Evolutionary conservation across 257 asterid genomes (phyloP).

Genomic region (Thymus mandschuricus): DNA sequence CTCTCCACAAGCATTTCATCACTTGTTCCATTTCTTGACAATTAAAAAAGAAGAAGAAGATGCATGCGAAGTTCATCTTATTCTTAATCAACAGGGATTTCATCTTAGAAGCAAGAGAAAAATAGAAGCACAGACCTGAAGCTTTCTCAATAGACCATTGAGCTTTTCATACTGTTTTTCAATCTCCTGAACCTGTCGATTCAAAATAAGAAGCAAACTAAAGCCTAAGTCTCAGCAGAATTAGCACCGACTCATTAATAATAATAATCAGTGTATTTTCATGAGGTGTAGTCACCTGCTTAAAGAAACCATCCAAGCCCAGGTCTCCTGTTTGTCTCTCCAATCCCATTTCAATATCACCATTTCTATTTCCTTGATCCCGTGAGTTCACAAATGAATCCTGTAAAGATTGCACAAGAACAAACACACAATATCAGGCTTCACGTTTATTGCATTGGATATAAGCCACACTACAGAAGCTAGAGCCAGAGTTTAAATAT

Average conservation of each 20-base stretch:
- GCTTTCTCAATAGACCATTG: conserved; percentile 76
- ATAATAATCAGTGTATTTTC: conserved; percentile 15
- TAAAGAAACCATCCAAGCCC: conserved; percentile 85
- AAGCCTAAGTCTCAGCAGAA: conserved; percentile 24
- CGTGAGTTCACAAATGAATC: conserved; percentile 68
- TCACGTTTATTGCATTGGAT: not conserved
- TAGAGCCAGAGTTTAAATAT: conserved; percentile 1
- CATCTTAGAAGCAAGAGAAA: conserved; percentile 12
- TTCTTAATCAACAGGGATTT: conserved; percentile 14
- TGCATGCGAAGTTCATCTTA: conserved; percentile 1
- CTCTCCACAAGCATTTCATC: too few species aligned
- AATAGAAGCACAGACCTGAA: conserved; percentile 63
- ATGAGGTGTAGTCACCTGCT: conserved; percentile 61
- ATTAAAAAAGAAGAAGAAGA: not conserved
- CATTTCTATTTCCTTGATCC: conserved; percentile 59
- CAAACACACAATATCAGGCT: conserved; percentile 12
- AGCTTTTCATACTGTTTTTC: conserved; percentile 89
- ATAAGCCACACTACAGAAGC: not conserved
- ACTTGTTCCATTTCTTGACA: too few species aligned
- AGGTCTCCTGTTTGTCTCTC: conserved; percentile 68
- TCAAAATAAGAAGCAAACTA: conserved; percentile 32
- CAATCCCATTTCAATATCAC: conserved; percentile 89
- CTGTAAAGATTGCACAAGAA: conserved; percentile 43
- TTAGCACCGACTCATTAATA: conserved; percentile 10
- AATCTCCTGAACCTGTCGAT: conserved; percentile 77